Conservation (phyloP, 805 yeast genomes). For the Ogataea allantospora region DNA sequence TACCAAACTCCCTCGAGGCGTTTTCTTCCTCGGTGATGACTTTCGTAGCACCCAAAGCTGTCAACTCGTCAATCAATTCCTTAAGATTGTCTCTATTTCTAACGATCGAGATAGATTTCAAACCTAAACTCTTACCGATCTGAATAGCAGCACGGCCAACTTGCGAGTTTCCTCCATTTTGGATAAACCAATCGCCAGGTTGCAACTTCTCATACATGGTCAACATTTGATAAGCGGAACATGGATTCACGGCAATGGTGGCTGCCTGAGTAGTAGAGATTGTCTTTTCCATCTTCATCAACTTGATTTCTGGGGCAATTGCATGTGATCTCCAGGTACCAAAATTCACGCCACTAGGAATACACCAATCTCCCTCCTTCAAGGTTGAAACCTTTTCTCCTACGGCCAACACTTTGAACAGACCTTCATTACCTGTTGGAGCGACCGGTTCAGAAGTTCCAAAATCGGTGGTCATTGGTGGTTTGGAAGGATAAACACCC, state of each 20-base stretch:
- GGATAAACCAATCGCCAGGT: slow-evolving; percentile 87
- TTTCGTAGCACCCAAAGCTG: slow-evolving; percentile 73
- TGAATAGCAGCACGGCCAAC: slow-evolving; percentile 93
- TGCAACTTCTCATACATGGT: slow-evolving; percentile 59
- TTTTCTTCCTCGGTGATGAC: slow-evolving; percentile 90
- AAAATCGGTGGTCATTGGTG: slow-evolving; percentile 52
- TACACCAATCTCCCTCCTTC: slow-evolving; percentile 79
- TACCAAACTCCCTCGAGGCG: slow-evolving; percentile 62
- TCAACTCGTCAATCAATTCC: slow-evolving; percentile 51
- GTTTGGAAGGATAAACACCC: slow-evolving; percentile 83
- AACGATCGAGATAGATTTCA: slow-evolving; percentile 82
- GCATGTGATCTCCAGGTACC: slow-evolving; percentile 95
- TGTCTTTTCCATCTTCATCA: slow-evolving; percentile 59
- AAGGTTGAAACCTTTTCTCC: slow-evolving; percentile 53
- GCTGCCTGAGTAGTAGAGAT: slow-evolving; percentile 68
- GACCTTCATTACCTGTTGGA: slow-evolving; percentile 92
- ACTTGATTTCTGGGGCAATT: slow-evolving; percentile 47
- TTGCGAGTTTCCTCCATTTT: slow-evolving; percentile 94
- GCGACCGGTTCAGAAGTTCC: slow-evolving; percentile 66
- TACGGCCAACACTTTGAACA: slow-evolving; percentile 75
- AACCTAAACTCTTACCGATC: slow-evolving; percentile 72
- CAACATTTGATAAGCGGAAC: slow-evolving; percentile 88
- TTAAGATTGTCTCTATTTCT: slow-evolving; percentile 81
- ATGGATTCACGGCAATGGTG: slow-evolving; percentile 87
- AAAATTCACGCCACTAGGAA: slow-evolving; percentile 71